Evolutionary conservation across 139 green algal genomes (phyloP), one percentile per base, ranked within the genome.

Genomic region (Microglena sp.): DNA sequence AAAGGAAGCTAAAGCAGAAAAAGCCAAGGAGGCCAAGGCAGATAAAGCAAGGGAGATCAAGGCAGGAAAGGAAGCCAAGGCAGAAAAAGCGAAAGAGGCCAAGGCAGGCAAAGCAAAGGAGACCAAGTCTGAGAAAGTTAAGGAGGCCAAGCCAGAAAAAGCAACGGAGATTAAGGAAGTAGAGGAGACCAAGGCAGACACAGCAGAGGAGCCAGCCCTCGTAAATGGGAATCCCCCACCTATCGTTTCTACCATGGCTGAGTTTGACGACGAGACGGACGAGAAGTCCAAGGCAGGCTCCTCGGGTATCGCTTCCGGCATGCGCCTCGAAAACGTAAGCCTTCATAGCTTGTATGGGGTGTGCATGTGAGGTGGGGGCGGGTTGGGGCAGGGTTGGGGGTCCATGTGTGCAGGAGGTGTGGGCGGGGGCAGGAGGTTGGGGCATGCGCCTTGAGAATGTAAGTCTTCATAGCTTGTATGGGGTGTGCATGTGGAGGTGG

Each of bases 271-370:
- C 33, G 4, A n/a, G 4, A 45, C 29, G 21, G 22, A 24, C 40
- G 11, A 7, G 53, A 18, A 28, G 46, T 5, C 34, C 30, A 33
- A 7, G 33, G 58, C 58, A 53, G 58, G 58, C 5, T 65, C 58
- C 1, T 82, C 74, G 0, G 77, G 78, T 31, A 84, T 93, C 35
- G 70, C 76, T 28, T 88, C 78, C 1, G 86, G 86, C 18, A 68
- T 93, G 26, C 77, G 83, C 30, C 70, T 93, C 4, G 85, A 93
- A 31, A 82, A 85, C 11, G 85, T 92, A 67, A 83, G 79, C n/a
- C n/a, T n/a, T n/a, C n/a, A n/a, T n/a, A n/a, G n/a, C n/a, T n/a
- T n/a, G n/a, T n/a, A n/a, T n/a, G n/a, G n/a, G n/a, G n/a, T n/a
- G n/a, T n/a, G n/a, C n/a, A n/a, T n/a, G n/a, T n/a, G n/a, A n/a